Evolutionary conservation across 2,329 filamentous ascomycete genomes (phyloP), one percentile per base, ranked within the genome.

Genomic region (Fusarium vanettenii): DNA sequence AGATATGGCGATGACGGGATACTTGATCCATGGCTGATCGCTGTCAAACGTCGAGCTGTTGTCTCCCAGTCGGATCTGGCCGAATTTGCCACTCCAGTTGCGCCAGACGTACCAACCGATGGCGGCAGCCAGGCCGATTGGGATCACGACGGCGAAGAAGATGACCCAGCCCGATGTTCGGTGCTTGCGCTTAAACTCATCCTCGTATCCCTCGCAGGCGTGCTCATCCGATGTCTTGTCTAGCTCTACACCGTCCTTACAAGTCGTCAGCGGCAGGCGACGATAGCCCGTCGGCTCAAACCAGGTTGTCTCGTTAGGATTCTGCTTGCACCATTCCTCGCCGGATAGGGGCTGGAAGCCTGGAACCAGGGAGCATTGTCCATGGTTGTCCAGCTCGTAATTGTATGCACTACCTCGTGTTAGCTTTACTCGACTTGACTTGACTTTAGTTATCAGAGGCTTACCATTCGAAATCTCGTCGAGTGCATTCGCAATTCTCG

Each of bases 391-490:
- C 56, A 93, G 90, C 81, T 98, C 92, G 83, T 91, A 99, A 84
- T 99, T 99, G 88, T 95, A 99, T 81, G 97, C 96, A 84, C 94
- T 97, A 75, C n/a, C 29, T 31, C 33, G 50, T 25, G 41, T 79
- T 70, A 79, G 74, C 41, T 39, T 45, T 20, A 5, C 20, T 14
- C 45, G 8, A 35, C 50, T 9, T 35, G n/a, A 2, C 31, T 20
- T 22, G 16, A 27, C 18, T 67, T 16, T 22, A 18, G 5, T 22
- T 20, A 33, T 22, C 37, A 27, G 27, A 14, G 56, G 84, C 91
- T 85, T 85, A 95, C 94, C 97, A 99, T 88, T 99, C 97, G 81
- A 92, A 99, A 84, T 99, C 97, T 68, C 91, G 89, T 62, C 95
- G 89, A 10, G 91, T 93, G 85, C 97, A 99, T 69, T 90, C 88